These are phyloP conservation scores for Spathaspora hagerdaliae DNA, from an alignment of 805 yeast genomes.

Conservation along the genomic window DNA sequence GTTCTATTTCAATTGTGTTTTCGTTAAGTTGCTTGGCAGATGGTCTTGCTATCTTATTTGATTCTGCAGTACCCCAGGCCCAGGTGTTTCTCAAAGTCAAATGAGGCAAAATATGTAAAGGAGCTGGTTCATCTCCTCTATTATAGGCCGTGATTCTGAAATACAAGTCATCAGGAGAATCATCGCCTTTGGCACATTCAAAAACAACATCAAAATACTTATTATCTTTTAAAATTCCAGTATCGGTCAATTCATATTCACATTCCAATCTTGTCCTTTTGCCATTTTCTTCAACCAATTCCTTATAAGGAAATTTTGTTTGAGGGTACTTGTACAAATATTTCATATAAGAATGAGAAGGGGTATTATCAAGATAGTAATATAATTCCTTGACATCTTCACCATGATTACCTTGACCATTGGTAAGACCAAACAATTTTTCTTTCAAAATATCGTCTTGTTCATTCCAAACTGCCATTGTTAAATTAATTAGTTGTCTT, in stretches of 20 bases:
- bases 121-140: slow-evolving; percentile 80
- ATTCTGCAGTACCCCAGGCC: slow-evolving; percentile 77
- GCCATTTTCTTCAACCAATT: slow-evolving; percentile 64
- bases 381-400: slow-evolving; percentile 89
- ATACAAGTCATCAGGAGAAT: slow-evolving; percentile 73
- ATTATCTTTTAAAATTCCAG: slow-evolving; percentile 67
- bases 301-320: slow-evolving; percentile 72
- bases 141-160: slow-evolving; percentile 88
- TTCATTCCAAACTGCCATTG: slow-evolving; percentile 91
- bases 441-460: slow-evolving; percentile 82
- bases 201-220: slow-evolving; percentile 83
- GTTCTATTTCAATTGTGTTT: slow-evolving; percentile 55
- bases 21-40: slow-evolving; percentile 34
- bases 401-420: slow-evolving; percentile 93
- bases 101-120: slow-evolving; percentile 83
- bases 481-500: slow-evolving; percentile 69
- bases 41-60: slow-evolving; percentile 43
- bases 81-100: slow-evolving; percentile 83
- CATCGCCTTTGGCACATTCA: slow-evolving; percentile 84
- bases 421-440: slow-evolving; percentile 82
- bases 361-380: slow-evolving; percentile 86
- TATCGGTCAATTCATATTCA: slow-evolving; percentile 82
- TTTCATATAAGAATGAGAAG: slow-evolving; percentile 90
- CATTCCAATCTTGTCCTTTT: slow-evolving; percentile 61
- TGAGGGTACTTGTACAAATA: slow-evolving; percentile 93